Base-by-base conservation (phyloP, 805 yeast genomes). In the Candida caryicola region DNA sequence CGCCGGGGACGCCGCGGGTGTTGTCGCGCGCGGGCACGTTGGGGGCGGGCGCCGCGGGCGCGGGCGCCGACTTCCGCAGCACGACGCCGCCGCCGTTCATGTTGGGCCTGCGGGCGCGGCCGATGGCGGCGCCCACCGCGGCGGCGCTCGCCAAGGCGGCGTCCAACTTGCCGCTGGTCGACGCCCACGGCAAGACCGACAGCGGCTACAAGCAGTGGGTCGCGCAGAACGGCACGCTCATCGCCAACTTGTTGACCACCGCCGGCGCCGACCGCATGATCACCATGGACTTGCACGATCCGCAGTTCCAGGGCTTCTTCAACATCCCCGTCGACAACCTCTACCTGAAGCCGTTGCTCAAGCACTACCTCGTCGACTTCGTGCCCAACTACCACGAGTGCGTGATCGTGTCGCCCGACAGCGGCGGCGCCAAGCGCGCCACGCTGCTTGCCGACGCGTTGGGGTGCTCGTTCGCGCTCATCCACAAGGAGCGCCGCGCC, bases 371-470 rank as follows among this genome's bases (percentile, higher is more conserved):
- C 43, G 71, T 78, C 16, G 81, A 82, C 41, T 71, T 73, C 45
- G 81, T 93, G 39, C 91, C 95, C n/a, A 64, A 85, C 45, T 87
- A 81, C 57, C 77, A 77, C 48, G 83, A 89, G 29, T 85, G 91
- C 29, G 95, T 93, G 5, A 80, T 93, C 51, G 97, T 93, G 23
- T 88, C 96, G 1, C 99, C 99, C 0, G 99, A 93, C 64, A 93
- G 97, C 16, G 99, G 99, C 55, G 99, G 99, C 45, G 99, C 99
- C 34, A 93, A 93, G 62, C 71, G 99, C 48, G 97, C 99, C 23
- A 86, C 96, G 1, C 83, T 91, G 1, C 76, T 93, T 44, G 99
- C 99, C 1, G 99, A 93, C 64, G 77, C 85, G 1, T 66, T 93
- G 41, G 89, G 87, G 14, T 76, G 93, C 69, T 77, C 89, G 17